Evolutionary conservation across 768 basidiomycete species (phyloP).

Genomic region (Ramaria sp.): DNA sequence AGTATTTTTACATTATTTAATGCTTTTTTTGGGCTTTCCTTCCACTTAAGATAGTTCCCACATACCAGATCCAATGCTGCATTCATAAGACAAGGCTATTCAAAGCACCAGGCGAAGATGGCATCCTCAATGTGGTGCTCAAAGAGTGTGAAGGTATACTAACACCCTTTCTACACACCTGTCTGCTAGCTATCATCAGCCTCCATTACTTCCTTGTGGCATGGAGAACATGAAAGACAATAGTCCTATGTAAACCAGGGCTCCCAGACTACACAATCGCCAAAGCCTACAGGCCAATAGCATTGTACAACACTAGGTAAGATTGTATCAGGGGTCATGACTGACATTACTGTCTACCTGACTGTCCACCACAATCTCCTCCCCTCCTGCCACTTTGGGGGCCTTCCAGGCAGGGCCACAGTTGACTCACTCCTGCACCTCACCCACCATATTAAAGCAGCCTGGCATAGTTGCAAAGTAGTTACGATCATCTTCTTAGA

Average conservation of each 20-base stretch:
- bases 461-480: neutral
- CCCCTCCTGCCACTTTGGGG: neutral
- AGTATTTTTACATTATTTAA: no score
- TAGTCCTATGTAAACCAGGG: conserved; percentile 11
- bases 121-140: conserved; percentile 8
- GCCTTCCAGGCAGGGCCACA: neutral
- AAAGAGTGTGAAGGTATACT: neutral
- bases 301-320: conserved; percentile 8
- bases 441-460: neutral
- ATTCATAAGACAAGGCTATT: no score
- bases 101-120: neutral
- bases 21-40: no score
- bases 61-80: no score
- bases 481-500: neutral
- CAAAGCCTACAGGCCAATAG: conserved; percentile 13
- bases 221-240: neutral
- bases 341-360: neutral
- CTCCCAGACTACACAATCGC: conserved; percentile 9
- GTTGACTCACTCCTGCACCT: neutral
- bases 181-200: neutral
- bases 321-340: neutral
- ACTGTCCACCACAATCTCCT: neutral
- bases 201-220: neutral
- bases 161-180: neutral
- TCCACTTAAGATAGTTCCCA: no score